Evolutionary conservation across 495 filamentous ascomycete genomes (phyloP).

Genomic region (Hypoxylon perforatum): DNA sequence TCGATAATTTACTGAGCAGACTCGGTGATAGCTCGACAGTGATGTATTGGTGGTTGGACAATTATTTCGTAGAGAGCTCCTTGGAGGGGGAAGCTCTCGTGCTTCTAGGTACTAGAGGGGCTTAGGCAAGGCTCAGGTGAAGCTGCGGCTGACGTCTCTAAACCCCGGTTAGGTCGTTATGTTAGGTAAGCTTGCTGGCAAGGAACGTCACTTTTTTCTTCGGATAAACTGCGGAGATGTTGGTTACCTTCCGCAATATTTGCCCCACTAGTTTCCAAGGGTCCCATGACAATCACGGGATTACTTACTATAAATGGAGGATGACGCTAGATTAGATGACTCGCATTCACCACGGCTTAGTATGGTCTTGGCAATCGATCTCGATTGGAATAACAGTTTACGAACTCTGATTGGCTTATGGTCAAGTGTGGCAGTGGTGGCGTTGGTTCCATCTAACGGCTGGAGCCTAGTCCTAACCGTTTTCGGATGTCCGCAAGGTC

Average conservation of each 20-base stretch:
- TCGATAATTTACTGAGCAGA: slow-evolving; percentile 33
- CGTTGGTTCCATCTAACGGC: background rate
- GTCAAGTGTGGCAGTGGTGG: background rate
- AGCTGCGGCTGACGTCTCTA: slow-evolving; percentile 33
- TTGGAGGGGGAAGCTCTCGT: background rate
- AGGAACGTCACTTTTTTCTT: slow-evolving; percentile 29
- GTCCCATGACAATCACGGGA: background rate
- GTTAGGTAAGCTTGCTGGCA: slow-evolving; percentile 12
- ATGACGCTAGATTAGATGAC: slow-evolving; percentile 25
- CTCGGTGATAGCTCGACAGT: slow-evolving; percentile 32
- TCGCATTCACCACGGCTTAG: slow-evolving; percentile 17
- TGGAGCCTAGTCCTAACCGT: slow-evolving; percentile 31
- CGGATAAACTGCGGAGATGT: slow-evolving; percentile 7
- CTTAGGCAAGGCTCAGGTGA: slow-evolving; percentile 16
- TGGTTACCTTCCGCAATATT: background rate
- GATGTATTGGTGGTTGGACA: slow-evolving; percentile 8
- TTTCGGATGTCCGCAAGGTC: slow-evolving; percentile 22
- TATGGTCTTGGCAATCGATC: slow-evolving; percentile 18
- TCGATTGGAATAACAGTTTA: background rate
- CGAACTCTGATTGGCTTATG: slow-evolving; percentile 13
- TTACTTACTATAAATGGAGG: slow-evolving; percentile 9
- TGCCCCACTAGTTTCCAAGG: background rate
- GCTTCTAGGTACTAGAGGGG: slow-evolving; percentile 4
- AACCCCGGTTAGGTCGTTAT: background rate
- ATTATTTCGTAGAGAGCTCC: slow-evolving; percentile 1